These are phyloP conservation scores for Xylaria multiplex DNA, from an alignment of 2,329 filamentous ascomycete species.

Conservation along the genomic window DNA sequence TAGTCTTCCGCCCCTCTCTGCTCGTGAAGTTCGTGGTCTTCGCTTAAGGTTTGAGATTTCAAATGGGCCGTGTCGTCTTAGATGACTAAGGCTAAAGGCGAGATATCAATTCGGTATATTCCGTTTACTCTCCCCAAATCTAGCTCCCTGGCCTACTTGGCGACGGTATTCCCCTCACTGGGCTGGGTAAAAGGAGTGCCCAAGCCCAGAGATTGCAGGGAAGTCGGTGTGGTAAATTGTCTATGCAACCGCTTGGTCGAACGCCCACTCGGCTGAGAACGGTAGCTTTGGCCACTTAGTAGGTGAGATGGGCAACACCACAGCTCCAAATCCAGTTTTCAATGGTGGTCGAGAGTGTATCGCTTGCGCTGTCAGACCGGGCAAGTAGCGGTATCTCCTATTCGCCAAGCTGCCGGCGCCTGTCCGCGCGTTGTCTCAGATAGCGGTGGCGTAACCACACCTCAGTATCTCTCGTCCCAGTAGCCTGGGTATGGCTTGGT, in stretches of 20 bases:
- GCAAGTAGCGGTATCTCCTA: not conserved
- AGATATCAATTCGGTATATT: constrained; percentile 6
- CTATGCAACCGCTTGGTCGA: constrained; percentile 9
- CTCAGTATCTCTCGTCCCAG: constrained; percentile 24
- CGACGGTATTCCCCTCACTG: constrained; percentile 1
- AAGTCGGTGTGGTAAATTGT: constrained; percentile 8
- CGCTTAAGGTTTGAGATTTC: constrained; percentile 11
- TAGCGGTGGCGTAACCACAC: constrained; percentile 28
- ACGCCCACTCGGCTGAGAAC: not conserved
- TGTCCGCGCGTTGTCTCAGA: constrained; percentile 35
- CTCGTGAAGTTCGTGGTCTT: not conserved
- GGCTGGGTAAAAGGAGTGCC: constrained; percentile 5
- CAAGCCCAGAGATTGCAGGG: constrained; percentile 1
- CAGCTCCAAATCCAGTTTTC: constrained; percentile 12
- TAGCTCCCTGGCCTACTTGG: not conserved
- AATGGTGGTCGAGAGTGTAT: constrained; percentile 16
- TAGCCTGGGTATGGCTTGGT: constrained; percentile 21
- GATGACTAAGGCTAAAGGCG: constrained; percentile 7
- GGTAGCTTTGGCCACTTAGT: not conserved
- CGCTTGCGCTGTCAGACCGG: constrained; percentile 27
- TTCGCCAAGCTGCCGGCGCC: constrained; percentile 19
- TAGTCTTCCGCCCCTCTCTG: constrained; percentile 6
- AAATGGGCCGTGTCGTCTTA: constrained; percentile 27
- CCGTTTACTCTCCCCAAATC: constrained; percentile 3
- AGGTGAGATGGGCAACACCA: constrained; percentile 27